A percentile compares a stretch with the other conserved stretches of the same genome.
phyloP scores from a whole-genome alignment of 2,329 filamentous ascomycete species.

The Colletotrichum cuscutae region DNA sequence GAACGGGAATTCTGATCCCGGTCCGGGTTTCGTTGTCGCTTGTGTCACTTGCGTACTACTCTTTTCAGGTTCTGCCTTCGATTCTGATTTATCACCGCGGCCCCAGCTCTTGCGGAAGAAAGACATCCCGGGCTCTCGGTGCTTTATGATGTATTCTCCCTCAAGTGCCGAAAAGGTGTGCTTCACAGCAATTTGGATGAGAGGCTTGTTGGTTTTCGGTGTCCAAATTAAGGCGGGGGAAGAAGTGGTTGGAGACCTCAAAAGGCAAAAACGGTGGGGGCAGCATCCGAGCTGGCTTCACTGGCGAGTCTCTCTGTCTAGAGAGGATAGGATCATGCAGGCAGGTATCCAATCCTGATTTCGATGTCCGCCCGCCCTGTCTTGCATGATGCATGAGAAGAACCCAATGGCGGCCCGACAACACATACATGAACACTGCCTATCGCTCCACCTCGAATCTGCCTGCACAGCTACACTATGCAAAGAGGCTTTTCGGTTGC shows the following conservation, averaged over 20 bases:
- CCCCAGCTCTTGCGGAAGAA: not conserved
- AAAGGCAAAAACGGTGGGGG: not conserved
- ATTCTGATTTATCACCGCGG: not conserved
- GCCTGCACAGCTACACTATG: not conserved
- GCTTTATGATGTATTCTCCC: too few relatives aligned
- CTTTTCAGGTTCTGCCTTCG: not conserved
- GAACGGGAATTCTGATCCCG: not conserved
- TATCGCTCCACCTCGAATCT: not conserved
- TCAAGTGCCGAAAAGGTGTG: not conserved
- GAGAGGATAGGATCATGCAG: not conserved
- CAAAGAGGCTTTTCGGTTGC: not conserved
- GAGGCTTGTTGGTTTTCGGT: not conserved
- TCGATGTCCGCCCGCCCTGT: not conserved
- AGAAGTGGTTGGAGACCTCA: not conserved
- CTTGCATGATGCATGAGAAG: conserved; percentile 21
- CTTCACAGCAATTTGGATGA: conserved; percentile 15
- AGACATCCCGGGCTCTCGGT: not conserved
- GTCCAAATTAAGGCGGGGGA: not conserved
- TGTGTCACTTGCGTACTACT: too few relatives aligned
- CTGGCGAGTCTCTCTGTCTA: not conserved
- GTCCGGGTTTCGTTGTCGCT: not conserved
- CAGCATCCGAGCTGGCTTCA: too few relatives aligned
- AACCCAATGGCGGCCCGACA: conserved; percentile 8
- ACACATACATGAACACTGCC: conserved; percentile 19
- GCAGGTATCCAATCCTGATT: not conserved